Conservation (phyloP, 2,329 filamentous ascomycete genomes). For the Trichoderma sp. region DNA sequence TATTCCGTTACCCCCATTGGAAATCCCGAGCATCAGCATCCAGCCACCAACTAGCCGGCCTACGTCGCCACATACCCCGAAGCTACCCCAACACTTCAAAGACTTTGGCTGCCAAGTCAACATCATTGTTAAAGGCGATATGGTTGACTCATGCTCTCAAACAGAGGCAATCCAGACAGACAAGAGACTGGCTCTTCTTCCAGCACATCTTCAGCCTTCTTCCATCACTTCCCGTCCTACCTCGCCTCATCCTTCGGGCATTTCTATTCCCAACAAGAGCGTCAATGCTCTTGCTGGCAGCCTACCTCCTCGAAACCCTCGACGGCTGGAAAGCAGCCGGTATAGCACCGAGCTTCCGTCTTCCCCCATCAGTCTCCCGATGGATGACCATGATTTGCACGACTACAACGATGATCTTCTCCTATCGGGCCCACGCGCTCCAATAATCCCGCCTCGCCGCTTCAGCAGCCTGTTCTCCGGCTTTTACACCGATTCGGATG, state of each 20-base stretch:
- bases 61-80: conserved; percentile 69
- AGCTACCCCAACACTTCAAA: conserved; percentile 77
- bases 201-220: conserved; percentile 75
- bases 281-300: conserved; percentile 53
- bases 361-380: conserved; percentile 41
- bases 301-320: conserved; percentile 58
- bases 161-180: conserved; percentile 90
- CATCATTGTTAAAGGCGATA: conserved; percentile 27
- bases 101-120: conserved; percentile 80
- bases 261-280: conserved; percentile 34
- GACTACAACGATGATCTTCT: conserved; percentile 78
- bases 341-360: conserved; percentile 49
- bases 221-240: conserved; percentile 61
- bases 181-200: conserved; percentile 69
- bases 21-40: conserved; percentile 84
- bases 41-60: conserved; percentile 83
- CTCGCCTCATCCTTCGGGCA: conserved; percentile 46
- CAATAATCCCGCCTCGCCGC: conserved; percentile 66
- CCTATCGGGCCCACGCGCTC: conserved; percentile 56
- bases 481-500: conserved; percentile 69
- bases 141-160: conserved; percentile 55
- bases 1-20: conserved; percentile 41
- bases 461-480: conserved; percentile 85
- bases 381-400: conserved; percentile 42
- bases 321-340: conserved; percentile 47